Conservation (phyloP, 805 yeast species). For the Wickerhamiella qilinensis region DNA sequence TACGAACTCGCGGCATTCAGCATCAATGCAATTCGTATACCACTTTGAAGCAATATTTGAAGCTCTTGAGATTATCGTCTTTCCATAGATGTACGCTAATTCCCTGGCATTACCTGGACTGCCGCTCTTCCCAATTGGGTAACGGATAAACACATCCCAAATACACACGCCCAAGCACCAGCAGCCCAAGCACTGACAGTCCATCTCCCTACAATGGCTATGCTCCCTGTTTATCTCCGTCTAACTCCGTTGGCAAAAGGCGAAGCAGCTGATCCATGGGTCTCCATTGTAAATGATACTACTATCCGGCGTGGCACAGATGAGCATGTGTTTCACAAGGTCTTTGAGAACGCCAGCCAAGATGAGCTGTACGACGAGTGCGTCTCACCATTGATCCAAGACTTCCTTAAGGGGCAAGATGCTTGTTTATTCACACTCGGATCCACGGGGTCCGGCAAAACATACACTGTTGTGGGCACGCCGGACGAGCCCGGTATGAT, state of each 20-base stretch:
- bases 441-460: constrained; percentile 38
- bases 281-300: constrained; percentile 6
- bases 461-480: constrained; percentile 19
- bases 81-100: too few species aligned
- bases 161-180: too few species aligned
- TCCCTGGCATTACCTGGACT: too few species aligned
- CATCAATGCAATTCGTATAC: too few species aligned
- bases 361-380: constrained; percentile 24
- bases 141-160: background rate
- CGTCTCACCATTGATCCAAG: constrained; percentile 22
- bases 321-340: constrained; percentile 3
- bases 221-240: constrained; percentile 25
- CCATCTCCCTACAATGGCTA: too few species aligned
- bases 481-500: constrained; percentile 24
- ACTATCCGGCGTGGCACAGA: constrained; percentile 4
- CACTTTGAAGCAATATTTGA: too few species aligned
- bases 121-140: constrained; percentile 1
- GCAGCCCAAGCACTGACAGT: too few species aligned
- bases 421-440: constrained; percentile 34
- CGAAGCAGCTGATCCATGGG: constrained; percentile 13
- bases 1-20: too few species aligned
- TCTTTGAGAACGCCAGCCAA: constrained; percentile 16
- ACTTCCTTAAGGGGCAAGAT: constrained; percentile 22
- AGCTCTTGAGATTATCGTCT: too few species aligned
- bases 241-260: constrained; percentile 22